Percentiles rank a stretch among this genome's conserved stretches.
Conservation (phyloP, 768 basidiomycete genomes). For the Mrakia blollopis region DNA sequence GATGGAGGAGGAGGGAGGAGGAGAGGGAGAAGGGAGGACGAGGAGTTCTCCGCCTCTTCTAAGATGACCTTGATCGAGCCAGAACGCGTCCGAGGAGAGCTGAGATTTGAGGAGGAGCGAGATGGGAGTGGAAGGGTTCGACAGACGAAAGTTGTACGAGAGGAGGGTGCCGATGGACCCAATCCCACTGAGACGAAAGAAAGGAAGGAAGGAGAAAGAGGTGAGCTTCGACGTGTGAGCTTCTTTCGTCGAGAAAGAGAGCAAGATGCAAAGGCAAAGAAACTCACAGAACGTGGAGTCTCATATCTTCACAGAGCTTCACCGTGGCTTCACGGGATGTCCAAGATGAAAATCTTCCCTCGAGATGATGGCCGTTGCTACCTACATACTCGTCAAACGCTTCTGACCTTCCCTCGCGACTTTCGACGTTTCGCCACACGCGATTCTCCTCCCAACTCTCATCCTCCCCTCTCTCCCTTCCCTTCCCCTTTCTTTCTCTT, state of each 20-base stretch:
- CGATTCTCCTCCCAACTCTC: neutral
- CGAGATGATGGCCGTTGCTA: too few species aligned
- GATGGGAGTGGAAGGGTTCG: slow-evolving; percentile 53
- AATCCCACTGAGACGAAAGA: slow-evolving; percentile 65
- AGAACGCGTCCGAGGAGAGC: slow-evolving; percentile 1
- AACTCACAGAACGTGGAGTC: neutral
- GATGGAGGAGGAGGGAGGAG: neutral
- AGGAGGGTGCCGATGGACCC: slow-evolving; percentile 79
- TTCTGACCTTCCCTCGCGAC: neutral
- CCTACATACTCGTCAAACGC: neutral
- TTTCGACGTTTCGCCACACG: neutral
- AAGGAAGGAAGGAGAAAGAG: neutral
- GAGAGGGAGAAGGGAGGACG: slow-evolving; percentile 6
- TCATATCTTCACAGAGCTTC: neutral
- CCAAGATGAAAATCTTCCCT: too few species aligned
- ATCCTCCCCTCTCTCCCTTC: neutral
- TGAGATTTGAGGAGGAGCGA: slow-evolving; percentile 62
- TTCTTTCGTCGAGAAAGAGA: neutral
- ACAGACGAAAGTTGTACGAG: slow-evolving; percentile 67
- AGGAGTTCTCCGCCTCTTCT: slow-evolving; percentile 9
- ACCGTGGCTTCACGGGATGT: neutral
- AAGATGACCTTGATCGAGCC: neutral
- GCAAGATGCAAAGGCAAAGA: neutral
- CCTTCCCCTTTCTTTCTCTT: neutral
- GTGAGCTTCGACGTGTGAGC: neutral